Percentiles rank a stretch among this genome's conserved stretches.
These are phyloP conservation scores for Lathyrus tuberosus DNA, from an alignment of 306 rosid species.

Conservation along the genomic window DNA sequence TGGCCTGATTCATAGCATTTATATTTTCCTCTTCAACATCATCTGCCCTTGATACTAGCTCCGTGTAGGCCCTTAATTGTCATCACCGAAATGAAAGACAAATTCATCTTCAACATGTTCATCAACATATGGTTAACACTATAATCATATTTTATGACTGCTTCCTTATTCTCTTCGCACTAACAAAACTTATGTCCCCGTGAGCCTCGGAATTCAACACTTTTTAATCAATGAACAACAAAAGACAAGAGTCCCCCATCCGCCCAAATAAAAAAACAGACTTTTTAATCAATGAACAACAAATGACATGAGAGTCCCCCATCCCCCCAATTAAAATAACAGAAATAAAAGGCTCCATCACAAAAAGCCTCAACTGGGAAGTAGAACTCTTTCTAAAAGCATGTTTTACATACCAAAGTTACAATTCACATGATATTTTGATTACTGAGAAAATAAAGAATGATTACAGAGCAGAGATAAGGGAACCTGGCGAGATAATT, in stretches of 20 bases:
- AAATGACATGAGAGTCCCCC: not conserved
- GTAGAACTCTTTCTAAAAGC: slow-evolving; percentile 10
- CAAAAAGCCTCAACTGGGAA: not conserved
- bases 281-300: too few relatives aligned
- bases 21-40: slow-evolving; percentile 12
- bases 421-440: slow-evolving; percentile 20
- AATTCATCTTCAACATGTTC: slow-evolving; percentile 4
- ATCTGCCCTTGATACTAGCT: not conserved
- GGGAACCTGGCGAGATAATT: slow-evolving; percentile 89
- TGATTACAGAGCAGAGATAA: slow-evolving; percentile 20
- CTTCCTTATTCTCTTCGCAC: not conserved
- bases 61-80: slow-evolving; percentile 5
- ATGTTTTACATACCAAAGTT: not conserved
- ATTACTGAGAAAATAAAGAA: slow-evolving; percentile 4
- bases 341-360: slow-evolving; percentile 8
- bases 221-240: slow-evolving; percentile 20
- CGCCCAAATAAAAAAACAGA: slow-evolving; percentile 6
- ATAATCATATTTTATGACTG: slow-evolving; percentile 5
- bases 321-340: not conserved
- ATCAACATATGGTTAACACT: slow-evolving; percentile 18
- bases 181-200: not conserved
- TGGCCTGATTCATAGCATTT: slow-evolving; percentile 10
- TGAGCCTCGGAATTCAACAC: not conserved
- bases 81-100: slow-evolving; percentile 9
- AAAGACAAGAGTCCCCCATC: not conserved